Conservation (phyloP, 2,329 filamentous ascomycete genomes). For the Calonectria hongkongensis region DNA sequence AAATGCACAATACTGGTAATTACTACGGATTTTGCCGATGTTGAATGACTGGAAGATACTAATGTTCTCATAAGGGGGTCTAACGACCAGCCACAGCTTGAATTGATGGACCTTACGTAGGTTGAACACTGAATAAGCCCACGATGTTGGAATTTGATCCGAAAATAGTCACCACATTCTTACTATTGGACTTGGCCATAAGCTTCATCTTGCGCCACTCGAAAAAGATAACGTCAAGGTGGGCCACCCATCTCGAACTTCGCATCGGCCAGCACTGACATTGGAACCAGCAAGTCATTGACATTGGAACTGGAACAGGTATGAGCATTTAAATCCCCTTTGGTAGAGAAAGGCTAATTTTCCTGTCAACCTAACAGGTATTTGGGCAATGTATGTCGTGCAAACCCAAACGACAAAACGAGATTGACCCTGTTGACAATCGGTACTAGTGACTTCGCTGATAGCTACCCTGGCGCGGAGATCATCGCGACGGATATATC, state of each 20-base stretch:
- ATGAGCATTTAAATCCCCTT: slow-evolving; percentile 38
- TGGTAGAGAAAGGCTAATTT: not conserved
- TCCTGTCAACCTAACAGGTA: slow-evolving; percentile 25
- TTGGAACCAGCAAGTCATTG: slow-evolving; percentile 57
- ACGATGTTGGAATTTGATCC: not conserved
- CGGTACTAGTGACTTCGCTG: slow-evolving; percentile 67
- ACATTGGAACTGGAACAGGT: slow-evolving; percentile 75
- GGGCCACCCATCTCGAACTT: fast-evolving
- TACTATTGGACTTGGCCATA: slow-evolving; percentile 47
- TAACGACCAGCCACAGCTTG: slow-evolving; percentile 48
- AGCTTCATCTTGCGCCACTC: slow-evolving; percentile 46
- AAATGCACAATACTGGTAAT: slow-evolving; percentile 42
- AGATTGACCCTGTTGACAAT: no score
- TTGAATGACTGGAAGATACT: not conserved
- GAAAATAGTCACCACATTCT: slow-evolving; percentile 46
- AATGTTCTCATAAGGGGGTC: slow-evolving; percentile 42
- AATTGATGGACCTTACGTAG: slow-evolving; percentile 51
- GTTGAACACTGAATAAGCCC: not conserved
- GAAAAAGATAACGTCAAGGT: slow-evolving; percentile 53
- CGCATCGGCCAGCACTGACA: slow-evolving; percentile 41
- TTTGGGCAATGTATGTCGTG: slow-evolving; percentile 69
- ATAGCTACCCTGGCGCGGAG: slow-evolving; percentile 65
- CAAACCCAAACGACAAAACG: no score
- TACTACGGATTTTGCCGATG: fast-evolving
- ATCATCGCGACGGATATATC: slow-evolving; percentile 73